Conservation (phyloP, 2,329 filamentous ascomycete species). For the Torrubiellomyces zombiae region DNA sequence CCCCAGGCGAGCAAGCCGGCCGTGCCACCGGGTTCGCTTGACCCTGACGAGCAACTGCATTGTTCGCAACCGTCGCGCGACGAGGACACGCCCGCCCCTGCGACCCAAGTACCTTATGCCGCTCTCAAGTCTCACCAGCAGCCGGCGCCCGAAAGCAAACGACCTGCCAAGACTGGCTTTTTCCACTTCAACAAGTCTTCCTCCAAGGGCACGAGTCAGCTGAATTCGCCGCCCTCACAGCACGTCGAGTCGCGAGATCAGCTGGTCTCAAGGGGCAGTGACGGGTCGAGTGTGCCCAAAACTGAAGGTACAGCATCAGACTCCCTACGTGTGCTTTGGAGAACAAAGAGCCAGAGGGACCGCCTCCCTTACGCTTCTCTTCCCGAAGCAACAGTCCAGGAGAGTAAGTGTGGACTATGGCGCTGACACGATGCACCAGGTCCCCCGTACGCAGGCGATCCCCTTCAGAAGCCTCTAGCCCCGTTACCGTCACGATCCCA, state of each 20-base stretch:
- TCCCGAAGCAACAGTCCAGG: too few species aligned
- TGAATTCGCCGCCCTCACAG: constrained; percentile 11
- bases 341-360: too few species aligned
- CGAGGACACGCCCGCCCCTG: too few species aligned
- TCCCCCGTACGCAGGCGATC: constrained; percentile 12
- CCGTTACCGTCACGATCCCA: constrained; percentile 32
- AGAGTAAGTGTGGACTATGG: too few species aligned
- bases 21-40: too few species aligned
- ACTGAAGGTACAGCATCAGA: constrained; percentile 21
- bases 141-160: constrained; percentile 20
- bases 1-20: too few species aligned
- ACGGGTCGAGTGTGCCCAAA: constrained; percentile 13
- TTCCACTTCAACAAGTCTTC: constrained; percentile 32
- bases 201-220: constrained; percentile 22
- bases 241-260: constrained; percentile 20
- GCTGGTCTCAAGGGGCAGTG: constrained; percentile 19
- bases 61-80: too few species aligned
- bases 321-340: too few species aligned
- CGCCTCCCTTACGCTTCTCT: too few species aligned
- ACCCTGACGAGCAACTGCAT: constrained; percentile 12
- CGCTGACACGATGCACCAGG: too few species aligned
- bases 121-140: constrained; percentile 11
- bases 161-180: constrained; percentile 30
- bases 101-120: too few species aligned
- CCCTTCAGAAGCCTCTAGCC: constrained; percentile 21